Base-by-base conservation (phyloP, 1,284 basidiomycete species). In the Sporisorium iseilematis-ciliati region DNA sequence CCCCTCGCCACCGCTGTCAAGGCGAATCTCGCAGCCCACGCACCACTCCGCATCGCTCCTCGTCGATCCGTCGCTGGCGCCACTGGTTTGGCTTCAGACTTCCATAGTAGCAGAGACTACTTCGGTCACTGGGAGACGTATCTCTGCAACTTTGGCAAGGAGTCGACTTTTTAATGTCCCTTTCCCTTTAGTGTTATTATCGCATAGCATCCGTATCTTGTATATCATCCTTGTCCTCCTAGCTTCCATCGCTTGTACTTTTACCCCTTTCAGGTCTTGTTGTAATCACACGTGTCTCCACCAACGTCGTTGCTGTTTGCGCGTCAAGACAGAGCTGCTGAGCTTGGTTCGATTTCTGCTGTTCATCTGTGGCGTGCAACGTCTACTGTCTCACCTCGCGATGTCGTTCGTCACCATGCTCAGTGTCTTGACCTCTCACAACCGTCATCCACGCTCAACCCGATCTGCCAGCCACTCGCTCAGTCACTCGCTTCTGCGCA, bases 61-160 rank as follows among this genome's bases (percentile, higher is more conserved):
- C 61, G 57, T 20, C 20, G 25, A 18, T 31, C 26, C 8, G 20
- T 16, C 23, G 21, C 5, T 31, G 29, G n/a, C 21, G 16, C 35
- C 46, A 31, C 46, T 8, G 46, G 18, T 18, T 5, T 31, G 7
- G 18, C 54, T 16, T 29, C 42, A 6, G n/a, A 14, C 42, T n/a
- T 2, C 12, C 43, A 11, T 20, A 42, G 26, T 6, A 20, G 16
- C 43, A 52, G 26, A 14, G 58, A 70, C 50, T 70, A 70, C 55
- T 70, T 70, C 38, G 68, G 62, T 33, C 68, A 61, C 35, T 70
- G 68, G 68, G 68, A 70, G 43, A 31, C 57, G 4, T 65, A 70
- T 18, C 62, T 70, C 35, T 73, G 70, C 49, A 46, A 60, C 45
- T 63, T 49, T 38, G 59, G 69, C 55, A 72, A 62, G 48, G 69